Evolutionary conservation across 163 green algal genomes (phyloP), one percentile per base, ranked within the genome.

Genomic region (Scenedesmus sp.): DNA sequence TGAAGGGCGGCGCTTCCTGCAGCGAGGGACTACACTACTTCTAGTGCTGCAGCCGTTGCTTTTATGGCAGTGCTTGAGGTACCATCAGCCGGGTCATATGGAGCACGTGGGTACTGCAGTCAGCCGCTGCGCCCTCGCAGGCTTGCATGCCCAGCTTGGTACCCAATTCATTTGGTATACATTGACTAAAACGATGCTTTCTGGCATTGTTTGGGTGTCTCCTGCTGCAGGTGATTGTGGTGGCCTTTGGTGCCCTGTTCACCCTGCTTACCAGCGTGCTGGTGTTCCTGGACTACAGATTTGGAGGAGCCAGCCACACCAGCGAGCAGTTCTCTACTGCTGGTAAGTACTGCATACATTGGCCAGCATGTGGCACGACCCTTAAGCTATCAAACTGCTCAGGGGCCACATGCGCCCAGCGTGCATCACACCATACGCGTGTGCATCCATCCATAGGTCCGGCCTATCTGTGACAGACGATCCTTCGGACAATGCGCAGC

Each of bases 311-410:
- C 76, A 82, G 20, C 23, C 57, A 86, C 64, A 87, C 89, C 5
- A 86, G 62, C 56, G 89, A 92, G 82, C 89, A 92, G 55, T 92
- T 92, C 57, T 87, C 66, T 66, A 92, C 89, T 15, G 89, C 89
- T 79, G 88, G 88, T 91, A 60, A 20, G 84, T 57, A 10, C n/a
- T 0, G 10, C 66, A 26, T 26, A 6, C 66, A 26, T 10, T 7
- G 16, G 66, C 16, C 66, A 76, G 66, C 66, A 46, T 46, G 34
- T 46, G 34, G 34, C 34, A 46, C 34, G 34, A 46, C 34, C 34
- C 34, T 46, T 46, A 46, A 46, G 34, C 34, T 46, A 46, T 46
- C 34, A 46, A 46, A 46, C 34, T 46, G 34, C 34, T 46, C 34
- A 46, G 34, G 62, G 2, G 10, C 62, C 16, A 23, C 8, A 70